A percentile compares a stretch with the other conserved stretches of the same genome.
These are phyloP conservation scores for Auricularia sp. DNA, from an alignment of 768 basidiomycete genomes.

Conservation along the genomic window DNA sequence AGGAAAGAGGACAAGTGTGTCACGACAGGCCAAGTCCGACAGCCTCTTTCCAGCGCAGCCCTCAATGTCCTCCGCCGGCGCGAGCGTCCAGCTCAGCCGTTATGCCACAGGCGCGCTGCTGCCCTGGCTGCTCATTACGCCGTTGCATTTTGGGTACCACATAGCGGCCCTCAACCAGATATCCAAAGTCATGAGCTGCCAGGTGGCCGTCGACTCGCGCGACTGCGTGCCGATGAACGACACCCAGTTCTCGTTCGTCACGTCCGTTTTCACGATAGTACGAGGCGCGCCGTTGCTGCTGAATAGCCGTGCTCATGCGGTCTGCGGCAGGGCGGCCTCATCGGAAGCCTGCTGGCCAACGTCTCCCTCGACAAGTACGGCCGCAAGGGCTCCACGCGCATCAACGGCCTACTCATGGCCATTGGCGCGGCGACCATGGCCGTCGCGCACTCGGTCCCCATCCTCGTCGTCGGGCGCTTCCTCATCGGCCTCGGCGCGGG, in stretches of 20 bases:
- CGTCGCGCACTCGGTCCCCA: slow-evolving; percentile 43
- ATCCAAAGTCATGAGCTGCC: slow-evolving; percentile 68
- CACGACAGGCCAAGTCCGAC: too few relatives aligned
- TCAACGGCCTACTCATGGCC: slow-evolving; percentile 46
- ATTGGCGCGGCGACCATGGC: slow-evolving; percentile 59
- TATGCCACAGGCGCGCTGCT: slow-evolving; percentile 2
- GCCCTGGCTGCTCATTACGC: slow-evolving; percentile 7
- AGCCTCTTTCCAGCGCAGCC: neutral
- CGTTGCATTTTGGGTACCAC: slow-evolving; percentile 75
- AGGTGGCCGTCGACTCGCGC: slow-evolving; percentile 30
- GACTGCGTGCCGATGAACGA: slow-evolving; percentile 71
- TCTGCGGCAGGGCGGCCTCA: slow-evolving; percentile 56
- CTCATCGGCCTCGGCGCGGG: slow-evolving; percentile 65
- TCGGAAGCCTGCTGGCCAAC: slow-evolving; percentile 64
- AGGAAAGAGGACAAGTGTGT: too few relatives aligned
- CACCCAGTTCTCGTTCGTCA: slow-evolving; percentile 70
- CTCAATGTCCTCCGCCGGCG: neutral
- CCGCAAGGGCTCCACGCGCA: slow-evolving; percentile 53
- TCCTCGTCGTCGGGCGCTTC: slow-evolving; percentile 58
- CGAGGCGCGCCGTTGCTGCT: neutral
- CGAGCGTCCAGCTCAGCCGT: neutral
- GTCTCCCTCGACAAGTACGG: slow-evolving; percentile 61
- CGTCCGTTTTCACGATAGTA: slow-evolving; percentile 61
- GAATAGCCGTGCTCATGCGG: neutral
- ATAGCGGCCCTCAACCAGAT: slow-evolving; percentile 88